Evolutionary conservation across 2,329 filamentous ascomycete genomes (phyloP).

Genomic region (Colletotrichum lentis): DNA sequence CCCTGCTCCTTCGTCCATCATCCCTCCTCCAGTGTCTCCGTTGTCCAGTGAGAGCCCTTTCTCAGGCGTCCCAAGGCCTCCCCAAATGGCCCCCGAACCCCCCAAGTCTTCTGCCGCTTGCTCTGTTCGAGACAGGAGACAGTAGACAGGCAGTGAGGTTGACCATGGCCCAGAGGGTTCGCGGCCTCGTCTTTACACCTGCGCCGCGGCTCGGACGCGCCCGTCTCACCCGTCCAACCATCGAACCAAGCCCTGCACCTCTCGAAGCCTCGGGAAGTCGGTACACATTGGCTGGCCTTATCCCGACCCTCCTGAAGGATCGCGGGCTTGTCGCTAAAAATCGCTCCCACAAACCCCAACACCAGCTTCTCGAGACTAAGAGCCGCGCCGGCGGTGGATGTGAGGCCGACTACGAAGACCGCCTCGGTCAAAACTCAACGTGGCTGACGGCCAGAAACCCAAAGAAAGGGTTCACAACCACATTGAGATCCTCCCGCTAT

Average conservation of each 20-base stretch:
- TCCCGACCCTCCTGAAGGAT: conserved; percentile 28
- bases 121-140: conserved; percentile 24
- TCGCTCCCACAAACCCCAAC: conserved; percentile 13
- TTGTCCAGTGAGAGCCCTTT: not conserved
- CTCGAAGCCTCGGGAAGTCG: conserved; percentile 11
- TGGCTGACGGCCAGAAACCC: conserved; percentile 2
- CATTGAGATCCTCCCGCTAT: not conserved
- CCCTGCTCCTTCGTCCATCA: not conserved
- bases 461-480: not conserved
- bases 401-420: conserved; percentile 6
- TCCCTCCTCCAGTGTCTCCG: conserved; percentile 1
- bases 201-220: conserved; percentile 35
- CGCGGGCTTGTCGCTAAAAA: not conserved
- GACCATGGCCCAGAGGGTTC: conserved; percentile 22
- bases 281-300: conserved; percentile 1
- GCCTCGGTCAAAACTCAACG: conserved; percentile 5
- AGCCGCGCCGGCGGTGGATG: not conserved
- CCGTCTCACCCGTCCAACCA: conserved; percentile 32
- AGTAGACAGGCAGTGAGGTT: not conserved
- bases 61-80: not conserved
- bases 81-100: not conserved
- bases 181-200: conserved; percentile 31
- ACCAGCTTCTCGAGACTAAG: conserved; percentile 7
- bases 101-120: conserved; percentile 1
- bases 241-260: conserved; percentile 24